phyloP scores from a whole-genome alignment of 108 stramenopile species.

The Poteriospumella lacustris region DNA sequence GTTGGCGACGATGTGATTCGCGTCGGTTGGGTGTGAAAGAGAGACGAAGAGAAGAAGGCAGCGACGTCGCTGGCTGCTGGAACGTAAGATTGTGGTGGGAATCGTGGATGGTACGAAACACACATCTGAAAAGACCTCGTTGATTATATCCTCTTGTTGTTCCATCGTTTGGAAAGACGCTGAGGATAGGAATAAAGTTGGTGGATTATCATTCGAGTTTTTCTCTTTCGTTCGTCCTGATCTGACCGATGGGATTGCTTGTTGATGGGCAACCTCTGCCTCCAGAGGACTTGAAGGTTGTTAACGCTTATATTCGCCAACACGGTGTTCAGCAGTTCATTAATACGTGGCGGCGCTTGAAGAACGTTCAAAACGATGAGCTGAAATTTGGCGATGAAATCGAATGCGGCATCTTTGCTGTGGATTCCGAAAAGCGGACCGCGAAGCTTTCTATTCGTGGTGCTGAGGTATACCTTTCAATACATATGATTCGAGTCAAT shows the following conservation, averaged over 20 bases:
- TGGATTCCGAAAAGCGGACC: conserved; percentile 72
- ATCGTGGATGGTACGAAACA: too few species aligned
- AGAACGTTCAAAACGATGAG: conserved; percentile 78
- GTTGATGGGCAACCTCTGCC: not conserved
- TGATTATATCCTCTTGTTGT: too few species aligned
- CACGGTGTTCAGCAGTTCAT: conserved; percentile 82
- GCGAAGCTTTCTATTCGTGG: conserved; percentile 58
- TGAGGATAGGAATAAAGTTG: too few species aligned
- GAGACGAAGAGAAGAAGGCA: too few species aligned
- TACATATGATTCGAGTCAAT: conserved; percentile 3
- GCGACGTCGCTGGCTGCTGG: too few species aligned
- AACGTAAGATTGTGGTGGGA: too few species aligned
- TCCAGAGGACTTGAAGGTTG: not conserved
- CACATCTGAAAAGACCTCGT: too few species aligned
- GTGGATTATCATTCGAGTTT: too few species aligned
- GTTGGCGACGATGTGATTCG: too few species aligned
- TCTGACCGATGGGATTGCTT: conserved; percentile 11
- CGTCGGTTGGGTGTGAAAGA: too few species aligned
- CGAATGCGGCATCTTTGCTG: conserved; percentile 84
- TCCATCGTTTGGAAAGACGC: too few species aligned
- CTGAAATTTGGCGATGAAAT: conserved; percentile 97
- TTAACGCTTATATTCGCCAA: not conserved
- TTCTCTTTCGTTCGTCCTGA: not conserved
- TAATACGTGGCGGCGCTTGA: conserved; percentile 84
- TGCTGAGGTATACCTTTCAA: conserved; percentile 77